These are phyloP conservation scores for Skeletonema potamos DNA, from an alignment of 108 stramenopile genomes.

Conservation along the genomic window DNA sequence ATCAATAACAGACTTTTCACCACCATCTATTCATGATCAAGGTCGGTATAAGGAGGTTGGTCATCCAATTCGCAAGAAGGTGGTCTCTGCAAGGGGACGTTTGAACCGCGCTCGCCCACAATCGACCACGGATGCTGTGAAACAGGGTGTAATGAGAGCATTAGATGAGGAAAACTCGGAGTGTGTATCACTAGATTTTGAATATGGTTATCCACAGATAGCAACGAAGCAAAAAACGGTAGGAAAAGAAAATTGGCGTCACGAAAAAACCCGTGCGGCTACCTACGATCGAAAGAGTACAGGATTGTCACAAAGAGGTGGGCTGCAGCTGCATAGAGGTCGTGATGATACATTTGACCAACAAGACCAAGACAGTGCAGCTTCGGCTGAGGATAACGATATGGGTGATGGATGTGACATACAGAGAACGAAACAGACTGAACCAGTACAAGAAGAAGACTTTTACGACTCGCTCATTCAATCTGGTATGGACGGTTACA, in stretches of 20 bases:
- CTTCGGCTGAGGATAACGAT: neutral
- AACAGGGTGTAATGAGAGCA: neutral
- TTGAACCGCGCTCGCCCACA: neutral
- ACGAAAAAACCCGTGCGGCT: neutral
- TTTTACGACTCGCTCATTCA: neutral
- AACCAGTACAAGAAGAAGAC: neutral
- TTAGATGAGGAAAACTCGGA: neutral
- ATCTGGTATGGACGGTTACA: neutral
- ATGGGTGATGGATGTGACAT: neutral
- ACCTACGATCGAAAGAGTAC: neutral
- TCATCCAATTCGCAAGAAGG: neutral
- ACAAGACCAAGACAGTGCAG: neutral
- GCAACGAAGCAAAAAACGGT: neutral
- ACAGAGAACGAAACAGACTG: neutral
- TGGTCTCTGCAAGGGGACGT: neutral
- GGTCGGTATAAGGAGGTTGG: neutral
- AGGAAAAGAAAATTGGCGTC: neutral
- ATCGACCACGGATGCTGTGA: neutral
- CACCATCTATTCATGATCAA: neutral
- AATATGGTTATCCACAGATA: neutral
- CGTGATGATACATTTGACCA: neutral
- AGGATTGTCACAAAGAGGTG: neutral
- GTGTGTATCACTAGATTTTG: neutral
- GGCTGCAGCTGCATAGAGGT: neutral
- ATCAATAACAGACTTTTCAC: neutral